phyloP scores from a whole-genome alignment of 352 stramenopile genomes.

The Phytophthora fragariaefolia region DNA sequence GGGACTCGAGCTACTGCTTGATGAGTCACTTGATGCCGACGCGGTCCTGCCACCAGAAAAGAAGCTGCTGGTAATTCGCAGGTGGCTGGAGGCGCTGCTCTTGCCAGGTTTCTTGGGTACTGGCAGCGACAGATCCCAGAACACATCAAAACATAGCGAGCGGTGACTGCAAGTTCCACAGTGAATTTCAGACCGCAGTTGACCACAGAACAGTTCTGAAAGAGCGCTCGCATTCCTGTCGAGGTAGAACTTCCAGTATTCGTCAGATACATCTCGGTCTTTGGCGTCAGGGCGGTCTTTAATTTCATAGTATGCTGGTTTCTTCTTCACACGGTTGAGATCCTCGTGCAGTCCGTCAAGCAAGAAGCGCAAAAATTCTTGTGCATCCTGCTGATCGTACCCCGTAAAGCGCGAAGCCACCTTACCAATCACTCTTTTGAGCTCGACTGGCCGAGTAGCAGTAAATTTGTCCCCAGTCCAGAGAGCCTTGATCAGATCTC shows the following conservation, averaged over 20 bases:
- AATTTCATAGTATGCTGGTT: slow-evolving; percentile 81
- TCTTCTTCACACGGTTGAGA: slow-evolving; percentile 77
- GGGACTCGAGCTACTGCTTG: neutral
- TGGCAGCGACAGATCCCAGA: slow-evolving; percentile 83
- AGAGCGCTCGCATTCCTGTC: slow-evolving; percentile 72
- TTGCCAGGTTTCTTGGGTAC: slow-evolving; percentile 72
- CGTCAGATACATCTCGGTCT: slow-evolving; percentile 70
- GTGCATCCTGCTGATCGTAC: slow-evolving; percentile 91
- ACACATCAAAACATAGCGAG: slow-evolving; percentile 85
- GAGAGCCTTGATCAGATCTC: slow-evolving; percentile 71
- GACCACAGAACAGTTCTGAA: slow-evolving; percentile 85
- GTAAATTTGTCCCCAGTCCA: slow-evolving; percentile 69
- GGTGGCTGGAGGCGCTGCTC: slow-evolving; percentile 28
- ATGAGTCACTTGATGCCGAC: slow-evolving; percentile 17
- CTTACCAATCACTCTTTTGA: slow-evolving; percentile 82
- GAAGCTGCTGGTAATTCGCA: slow-evolving; percentile 50
- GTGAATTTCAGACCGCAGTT: slow-evolving; percentile 77
- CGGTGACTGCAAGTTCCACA: slow-evolving; percentile 77
- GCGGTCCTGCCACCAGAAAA: slow-evolving; percentile 33
- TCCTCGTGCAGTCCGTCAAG: slow-evolving; percentile 90
- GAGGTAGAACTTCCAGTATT: slow-evolving; percentile 90
- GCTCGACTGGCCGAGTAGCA: slow-evolving; percentile 58
- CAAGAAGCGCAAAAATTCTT: slow-evolving; percentile 92
- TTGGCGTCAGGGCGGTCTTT: slow-evolving; percentile 54
- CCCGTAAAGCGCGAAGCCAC: slow-evolving; percentile 72